Evolutionary conservation across 2,329 filamentous ascomycete genomes (phyloP).

Genomic region (Fusarium begoniae): DNA sequence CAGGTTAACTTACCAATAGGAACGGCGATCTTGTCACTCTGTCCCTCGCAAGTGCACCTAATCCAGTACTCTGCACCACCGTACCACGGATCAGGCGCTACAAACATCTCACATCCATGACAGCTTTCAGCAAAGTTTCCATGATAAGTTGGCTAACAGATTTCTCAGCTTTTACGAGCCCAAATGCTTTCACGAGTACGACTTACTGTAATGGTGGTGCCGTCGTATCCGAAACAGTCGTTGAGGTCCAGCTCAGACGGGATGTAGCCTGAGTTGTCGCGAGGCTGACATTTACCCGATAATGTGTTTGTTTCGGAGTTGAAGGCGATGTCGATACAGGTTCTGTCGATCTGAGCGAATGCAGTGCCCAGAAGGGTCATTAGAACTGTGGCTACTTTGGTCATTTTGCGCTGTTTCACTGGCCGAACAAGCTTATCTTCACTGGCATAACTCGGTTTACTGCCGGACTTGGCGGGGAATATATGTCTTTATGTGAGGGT

Average conservation of each 20-base stretch:
- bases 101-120: neutral
- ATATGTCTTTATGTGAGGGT: neutral
- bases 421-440: too few relatives aligned
- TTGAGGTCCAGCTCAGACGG: neutral
- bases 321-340: constrained; percentile 1
- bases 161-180: fast-evolving
- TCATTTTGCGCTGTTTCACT: neutral
- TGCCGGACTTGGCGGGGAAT: too few relatives aligned
- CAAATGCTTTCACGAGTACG: fast-evolving
- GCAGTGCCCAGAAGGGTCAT: neutral
- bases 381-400: neutral
- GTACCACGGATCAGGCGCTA: constrained; percentile 3
- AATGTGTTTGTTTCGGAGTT: neutral
- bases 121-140: neutral
- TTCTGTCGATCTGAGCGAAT: neutral
- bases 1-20: neutral
- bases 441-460: fast-evolving
- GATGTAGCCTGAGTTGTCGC: constrained; percentile 6
- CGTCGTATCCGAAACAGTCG: constrained; percentile 11
- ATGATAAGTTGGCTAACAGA: neutral
- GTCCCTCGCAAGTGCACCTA: neutral
- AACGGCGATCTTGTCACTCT: neutral
- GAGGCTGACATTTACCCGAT: neutral
- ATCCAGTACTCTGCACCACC: neutral
- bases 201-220: neutral